These are phyloP conservation scores for Trypanosoma avium DNA, from an alignment of 208 protist species.

Conservation along the genomic window DNA sequence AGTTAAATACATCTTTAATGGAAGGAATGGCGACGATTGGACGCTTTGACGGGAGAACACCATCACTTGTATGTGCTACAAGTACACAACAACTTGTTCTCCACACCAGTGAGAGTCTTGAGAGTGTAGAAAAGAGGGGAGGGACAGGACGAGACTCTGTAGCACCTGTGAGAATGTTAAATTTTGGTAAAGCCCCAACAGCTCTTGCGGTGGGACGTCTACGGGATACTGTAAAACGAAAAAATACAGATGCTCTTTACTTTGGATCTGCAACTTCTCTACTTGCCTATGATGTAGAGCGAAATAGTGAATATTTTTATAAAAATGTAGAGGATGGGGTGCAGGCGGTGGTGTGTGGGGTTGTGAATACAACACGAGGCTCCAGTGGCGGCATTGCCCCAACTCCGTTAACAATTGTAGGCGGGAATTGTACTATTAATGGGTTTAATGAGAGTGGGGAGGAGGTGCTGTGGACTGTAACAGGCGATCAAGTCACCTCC, in stretches of 20 bases:
- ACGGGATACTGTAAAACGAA: conserved; percentile 8
- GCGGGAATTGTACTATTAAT: conserved; percentile 94
- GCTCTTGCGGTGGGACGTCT: conserved; percentile 70
- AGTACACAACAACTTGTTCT: conserved; percentile 77
- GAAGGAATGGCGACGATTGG: conserved; percentile 58
- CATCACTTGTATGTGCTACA: conserved; percentile 68
- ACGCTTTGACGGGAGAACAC: conserved; percentile 46
- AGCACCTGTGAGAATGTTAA: conserved; percentile 64
- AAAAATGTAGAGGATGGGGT: conserved; percentile 93
- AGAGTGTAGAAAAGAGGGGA: not conserved
- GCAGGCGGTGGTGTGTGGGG: conserved; percentile 72
- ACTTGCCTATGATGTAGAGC: conserved; percentile 90
- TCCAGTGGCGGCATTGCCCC: conserved; percentile 9
- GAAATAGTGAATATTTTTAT: conserved; percentile 93
- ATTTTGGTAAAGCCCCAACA: conserved; percentile 87
- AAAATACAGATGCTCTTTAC: conserved; percentile 75
- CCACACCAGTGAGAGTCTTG: conserved; percentile 42
- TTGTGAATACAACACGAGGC: conserved; percentile 31
- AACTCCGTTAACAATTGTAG: conserved; percentile 77
- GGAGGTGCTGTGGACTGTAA: conserved; percentile 94
- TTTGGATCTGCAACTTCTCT: conserved; percentile 89
- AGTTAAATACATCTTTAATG: conserved; percentile 50
- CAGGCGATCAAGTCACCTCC: conserved; percentile 91
- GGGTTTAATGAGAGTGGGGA: conserved; percentile 87
- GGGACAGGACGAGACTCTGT: conserved; percentile 15